Evolutionary conservation across 495 filamentous ascomycete genomes (phyloP).

Genomic region (Penicillium simplicissimum): DNA sequence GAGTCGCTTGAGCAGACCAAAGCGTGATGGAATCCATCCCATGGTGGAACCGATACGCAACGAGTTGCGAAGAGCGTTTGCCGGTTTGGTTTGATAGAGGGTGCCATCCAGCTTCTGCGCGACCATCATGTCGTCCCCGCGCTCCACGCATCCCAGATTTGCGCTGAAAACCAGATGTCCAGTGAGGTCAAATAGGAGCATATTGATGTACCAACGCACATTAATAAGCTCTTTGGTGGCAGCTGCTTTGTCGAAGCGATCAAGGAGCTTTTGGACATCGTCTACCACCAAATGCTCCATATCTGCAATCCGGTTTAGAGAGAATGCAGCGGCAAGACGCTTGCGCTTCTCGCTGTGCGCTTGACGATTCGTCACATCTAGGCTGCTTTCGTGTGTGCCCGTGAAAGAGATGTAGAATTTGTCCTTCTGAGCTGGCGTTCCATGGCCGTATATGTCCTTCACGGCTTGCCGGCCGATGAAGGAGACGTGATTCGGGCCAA

Average conservation of each 20-base stretch:
- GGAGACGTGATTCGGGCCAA: slow-evolving; percentile 1
- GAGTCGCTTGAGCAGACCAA: background rate
- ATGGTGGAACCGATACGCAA: background rate
- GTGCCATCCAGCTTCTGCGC: slow-evolving; percentile 1
- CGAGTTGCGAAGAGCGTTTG: background rate
- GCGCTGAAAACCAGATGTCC: background rate
- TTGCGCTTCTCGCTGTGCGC: no score
- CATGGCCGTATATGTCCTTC: background rate
- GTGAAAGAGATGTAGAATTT: slow-evolving; percentile 2
- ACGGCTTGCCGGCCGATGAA: background rate
- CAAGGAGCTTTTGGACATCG: no score
- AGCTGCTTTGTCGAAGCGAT: no score
- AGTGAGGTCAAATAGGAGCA: background rate
- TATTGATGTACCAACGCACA: slow-evolving; percentile 1
- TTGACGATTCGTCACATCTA: background rate
- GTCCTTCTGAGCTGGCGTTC: background rate
- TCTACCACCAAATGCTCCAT: no score
- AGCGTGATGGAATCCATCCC: background rate
- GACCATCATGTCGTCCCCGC: background rate
- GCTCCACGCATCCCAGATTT: background rate
- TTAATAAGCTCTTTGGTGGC: background rate
- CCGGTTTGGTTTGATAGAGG: background rate
- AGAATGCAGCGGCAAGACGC: no score
- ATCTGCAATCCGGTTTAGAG: no score
- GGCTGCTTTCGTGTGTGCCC: background rate